phyloP scores from a whole-genome alignment of 805 yeast genomes.

The Starmerella asiatica region DNA sequence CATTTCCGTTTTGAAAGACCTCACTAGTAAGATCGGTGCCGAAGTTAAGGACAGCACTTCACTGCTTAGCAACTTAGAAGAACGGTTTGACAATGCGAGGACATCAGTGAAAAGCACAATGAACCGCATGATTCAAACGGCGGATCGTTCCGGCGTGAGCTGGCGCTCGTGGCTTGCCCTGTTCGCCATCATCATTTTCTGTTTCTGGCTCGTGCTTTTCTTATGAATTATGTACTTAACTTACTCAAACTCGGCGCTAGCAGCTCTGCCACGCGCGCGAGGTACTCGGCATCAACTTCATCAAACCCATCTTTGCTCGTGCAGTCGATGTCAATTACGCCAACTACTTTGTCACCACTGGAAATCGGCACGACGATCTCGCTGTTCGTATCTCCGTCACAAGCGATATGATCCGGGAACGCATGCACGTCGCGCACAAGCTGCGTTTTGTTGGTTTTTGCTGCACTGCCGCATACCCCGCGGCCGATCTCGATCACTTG shows the following conservation, averaged over 20 bases:
- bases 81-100: constrained; percentile 37
- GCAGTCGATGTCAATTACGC: constrained; percentile 84
- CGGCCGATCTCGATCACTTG: constrained; percentile 62
- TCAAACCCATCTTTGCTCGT: constrained; percentile 51
- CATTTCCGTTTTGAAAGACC: constrained; percentile 40
- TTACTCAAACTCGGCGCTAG: constrained; percentile 32
- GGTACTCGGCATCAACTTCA: constrained; percentile 40
- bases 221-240: constrained; percentile 2
- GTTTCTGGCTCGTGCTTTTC: constrained; percentile 36
- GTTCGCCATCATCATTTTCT: constrained; percentile 34
- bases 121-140: constrained; percentile 48
- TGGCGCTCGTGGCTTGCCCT: constrained; percentile 47
- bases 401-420: constrained; percentile 90
- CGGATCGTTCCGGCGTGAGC: constrained; percentile 49
- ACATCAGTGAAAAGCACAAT: constrained; percentile 39
- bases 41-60: constrained; percentile 45
- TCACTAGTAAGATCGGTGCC: constrained; percentile 48
- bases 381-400: constrained; percentile 88
- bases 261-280: constrained; percentile 45
- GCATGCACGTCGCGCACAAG: constrained; percentile 62
- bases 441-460: constrained; percentile 44
- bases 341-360: constrained; percentile 34
- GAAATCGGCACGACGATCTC: constrained; percentile 83
- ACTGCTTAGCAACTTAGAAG: constrained; percentile 33
- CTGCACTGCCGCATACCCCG: constrained; percentile 92